Evolutionary conservation across 2,329 filamentous ascomycete genomes (phyloP), one percentile per base, ranked within the genome.

Genomic region (Cytospora schulzeri): DNA sequence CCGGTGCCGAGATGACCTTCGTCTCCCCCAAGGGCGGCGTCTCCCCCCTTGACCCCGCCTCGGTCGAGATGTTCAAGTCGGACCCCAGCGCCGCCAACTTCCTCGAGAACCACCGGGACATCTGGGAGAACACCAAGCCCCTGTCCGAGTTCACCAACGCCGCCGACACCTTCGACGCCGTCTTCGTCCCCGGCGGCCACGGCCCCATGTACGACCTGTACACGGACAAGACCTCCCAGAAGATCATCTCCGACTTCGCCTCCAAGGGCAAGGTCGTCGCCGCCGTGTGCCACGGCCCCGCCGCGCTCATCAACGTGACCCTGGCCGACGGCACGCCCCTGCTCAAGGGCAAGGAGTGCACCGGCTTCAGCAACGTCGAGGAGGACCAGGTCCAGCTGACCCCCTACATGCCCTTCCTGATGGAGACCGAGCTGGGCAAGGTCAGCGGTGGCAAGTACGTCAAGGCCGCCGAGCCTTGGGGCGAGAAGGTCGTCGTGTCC

Each of bases 211-310:
- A 83, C 75, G 88, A 91, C 72, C 84, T 91, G 22, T 82, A 82
- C 62, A 77, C 78, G 63, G 83, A 89, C 71, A 68, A 76, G 24
- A 78, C 79, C n/a, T 87, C 84, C 29, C 83, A 86, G 68, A 77
- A 81, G 67, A 76, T 91, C 41, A 85, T 88, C 70, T 76, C 79
- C 66, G 86, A 90, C 73, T 90, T 91, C 73, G 83, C 81, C 70
- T 76, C 78, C 48, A 80, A 81, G 3, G 84, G 82, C 67, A 90
- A 90, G 79, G 79, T 86, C 62, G 82, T 91, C 17, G 78, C 85
- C 0, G 86, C 88, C 4, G 87, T 91, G 54, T 91, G 89, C 79
- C 89, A 91, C 76, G 89, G 87, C 7, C 86, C 88, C 2, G 84
- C 84, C 4, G 89, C 83, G 15, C 78, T 91, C 19, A 79, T 82